These are phyloP conservation scores for Cutaneotrichosporon cavernicola DNA, from an alignment of 1,284 basidiomycete species.

Conservation along the genomic window DNA sequence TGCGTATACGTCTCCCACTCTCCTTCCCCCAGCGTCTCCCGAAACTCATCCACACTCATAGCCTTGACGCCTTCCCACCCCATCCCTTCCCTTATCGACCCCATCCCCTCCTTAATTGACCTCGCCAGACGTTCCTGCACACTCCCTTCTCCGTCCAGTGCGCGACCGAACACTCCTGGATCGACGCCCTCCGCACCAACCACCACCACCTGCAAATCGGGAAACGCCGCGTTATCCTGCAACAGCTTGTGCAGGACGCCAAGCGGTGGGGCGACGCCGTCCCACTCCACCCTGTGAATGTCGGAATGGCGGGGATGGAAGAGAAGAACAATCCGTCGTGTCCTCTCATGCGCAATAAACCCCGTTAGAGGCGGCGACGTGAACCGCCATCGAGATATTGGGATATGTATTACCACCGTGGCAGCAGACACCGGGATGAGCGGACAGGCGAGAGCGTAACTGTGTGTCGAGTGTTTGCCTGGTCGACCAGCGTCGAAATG, in stretches of 20 bases:
- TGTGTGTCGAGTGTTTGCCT: conserved; percentile 3
- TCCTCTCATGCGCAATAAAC: not conserved
- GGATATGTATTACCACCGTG: not conserved
- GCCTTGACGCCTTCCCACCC: not conserved
- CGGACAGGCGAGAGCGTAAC: not conserved
- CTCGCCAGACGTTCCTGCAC: not conserved
- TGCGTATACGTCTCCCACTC: conserved; percentile 1
- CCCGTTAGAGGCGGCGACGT: not conserved
- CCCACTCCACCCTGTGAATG: not conserved
- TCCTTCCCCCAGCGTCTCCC: not conserved
- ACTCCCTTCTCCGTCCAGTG: not conserved
- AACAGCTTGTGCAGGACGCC: conserved; percentile 4
- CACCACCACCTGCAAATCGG: not conserved
- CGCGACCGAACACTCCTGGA: conserved; percentile 1
- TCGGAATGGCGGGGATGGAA: not conserved
- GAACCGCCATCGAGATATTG: conserved; percentile 1
- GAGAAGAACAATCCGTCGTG: not conserved
- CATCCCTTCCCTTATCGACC: not conserved
- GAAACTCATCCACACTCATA: not conserved
- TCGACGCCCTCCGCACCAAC: not conserved
- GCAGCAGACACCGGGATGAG: not conserved
- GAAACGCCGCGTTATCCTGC: conserved; percentile 8
- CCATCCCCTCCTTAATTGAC: not conserved
- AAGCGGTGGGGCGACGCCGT: conserved; percentile 1
- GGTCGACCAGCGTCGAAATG: conserved; percentile 1